These are phyloP conservation scores for Penicillium sp. DNA, from an alignment of 2,329 filamentous ascomycete genomes.

Conservation along the genomic window DNA sequence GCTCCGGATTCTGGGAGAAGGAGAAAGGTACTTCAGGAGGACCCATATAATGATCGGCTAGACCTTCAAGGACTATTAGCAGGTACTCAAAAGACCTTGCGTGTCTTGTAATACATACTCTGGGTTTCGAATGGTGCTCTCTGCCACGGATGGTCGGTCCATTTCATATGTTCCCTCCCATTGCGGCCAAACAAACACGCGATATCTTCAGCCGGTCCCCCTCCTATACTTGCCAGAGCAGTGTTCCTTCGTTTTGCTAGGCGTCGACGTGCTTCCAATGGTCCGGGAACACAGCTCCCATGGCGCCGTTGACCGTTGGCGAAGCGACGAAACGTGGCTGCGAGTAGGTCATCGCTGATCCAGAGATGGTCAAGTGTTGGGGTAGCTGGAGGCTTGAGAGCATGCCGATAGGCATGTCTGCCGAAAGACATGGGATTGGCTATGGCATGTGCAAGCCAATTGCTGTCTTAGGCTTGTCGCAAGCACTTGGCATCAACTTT, in stretches of 20 bases:
- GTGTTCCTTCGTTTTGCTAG: conserved; percentile 57
- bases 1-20: conserved; percentile 19
- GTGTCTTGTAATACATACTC: conserved; percentile 19
- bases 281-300: conserved; percentile 61
- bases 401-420: conserved; percentile 43
- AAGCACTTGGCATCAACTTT: conserved; percentile 10
- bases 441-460: conserved; percentile 25
- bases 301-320: conserved; percentile 50
- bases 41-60: conserved; percentile 19
- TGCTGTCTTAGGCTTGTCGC: conserved; percentile 12
- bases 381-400: conserved; percentile 29
- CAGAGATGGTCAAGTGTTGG: conserved; percentile 40
- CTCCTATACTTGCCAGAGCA: conserved; percentile 41
- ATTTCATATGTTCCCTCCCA: conserved; percentile 40
- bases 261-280: conserved; percentile 59
- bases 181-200: conserved; percentile 43
- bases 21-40: conserved; percentile 17
- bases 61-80: conserved; percentile 14
- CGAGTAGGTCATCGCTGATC: conserved; percentile 47
- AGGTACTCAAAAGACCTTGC: background rate
- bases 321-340: conserved; percentile 50
- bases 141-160: conserved; percentile 29
- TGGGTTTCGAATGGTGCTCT: conserved; percentile 22
- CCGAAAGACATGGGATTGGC: conserved; percentile 41
- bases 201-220: conserved; percentile 37